Evolutionary conservation across 257 asterid species (phyloP).

Genomic region (Thymus mandschuricus): DNA sequence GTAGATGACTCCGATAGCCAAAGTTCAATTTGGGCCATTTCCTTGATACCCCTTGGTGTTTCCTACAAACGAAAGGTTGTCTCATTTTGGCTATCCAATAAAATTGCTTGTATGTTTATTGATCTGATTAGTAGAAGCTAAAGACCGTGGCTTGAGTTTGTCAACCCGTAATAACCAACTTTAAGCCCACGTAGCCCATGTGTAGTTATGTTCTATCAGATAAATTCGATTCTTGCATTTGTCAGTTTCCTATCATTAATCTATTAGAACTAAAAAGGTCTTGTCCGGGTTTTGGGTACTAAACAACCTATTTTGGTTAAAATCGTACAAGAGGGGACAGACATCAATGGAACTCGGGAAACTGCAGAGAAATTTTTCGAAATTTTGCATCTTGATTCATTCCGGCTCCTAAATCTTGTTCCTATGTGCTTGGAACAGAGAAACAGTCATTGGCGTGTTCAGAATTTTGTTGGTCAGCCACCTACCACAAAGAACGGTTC

Average conservation of each 20-base stretch:
- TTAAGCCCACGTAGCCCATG: background rate
- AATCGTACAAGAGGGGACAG: no score
- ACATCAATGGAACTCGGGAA: background rate
- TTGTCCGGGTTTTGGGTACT: no score
- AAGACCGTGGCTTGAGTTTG: conserved; percentile 17
- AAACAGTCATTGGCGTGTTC: conserved; percentile 90
- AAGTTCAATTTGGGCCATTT: conserved; percentile 35
- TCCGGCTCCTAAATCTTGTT: conserved; percentile 19
- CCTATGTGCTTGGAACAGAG: conserved; percentile 51
- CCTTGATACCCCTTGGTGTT: conserved; percentile 32
- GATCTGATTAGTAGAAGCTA: conserved; percentile 24
- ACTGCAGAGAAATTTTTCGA: background rate
- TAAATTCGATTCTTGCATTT: no score
- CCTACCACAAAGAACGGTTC: conserved; percentile 60
- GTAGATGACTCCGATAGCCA: conserved; percentile 33
- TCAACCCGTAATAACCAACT: background rate
- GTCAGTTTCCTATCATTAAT: no score
- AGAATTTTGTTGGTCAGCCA: conserved; percentile 54
- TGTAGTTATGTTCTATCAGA: no score
- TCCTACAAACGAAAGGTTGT: conserved; percentile 29
- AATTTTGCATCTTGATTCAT: conserved; percentile 24
- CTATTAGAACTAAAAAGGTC: no score
- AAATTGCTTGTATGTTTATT: conserved; percentile 14
- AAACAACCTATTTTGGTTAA: no score
- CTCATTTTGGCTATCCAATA: conserved; percentile 24